Conservation (phyloP, 2,329 filamentous ascomycete genomes). For the Claviceps maximensis region DNA sequence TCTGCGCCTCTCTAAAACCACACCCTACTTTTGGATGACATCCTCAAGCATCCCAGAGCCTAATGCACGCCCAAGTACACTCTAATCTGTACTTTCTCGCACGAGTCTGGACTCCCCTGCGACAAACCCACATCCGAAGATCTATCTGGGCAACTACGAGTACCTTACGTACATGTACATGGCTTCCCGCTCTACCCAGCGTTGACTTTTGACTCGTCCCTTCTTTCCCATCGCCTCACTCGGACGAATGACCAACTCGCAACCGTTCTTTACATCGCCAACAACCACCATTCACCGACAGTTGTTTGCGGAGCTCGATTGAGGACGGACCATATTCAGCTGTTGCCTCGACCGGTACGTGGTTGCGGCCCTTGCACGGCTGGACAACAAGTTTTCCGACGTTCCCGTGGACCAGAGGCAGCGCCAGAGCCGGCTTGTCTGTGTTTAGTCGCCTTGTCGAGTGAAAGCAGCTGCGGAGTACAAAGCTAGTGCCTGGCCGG, state of each 20-base stretch:
- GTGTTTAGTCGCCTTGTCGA: neutral
- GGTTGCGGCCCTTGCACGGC: neutral
- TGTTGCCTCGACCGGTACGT: neutral
- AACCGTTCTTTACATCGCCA: neutral
- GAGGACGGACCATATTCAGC: neutral
- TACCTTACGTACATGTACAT: slow-evolving; percentile 5
- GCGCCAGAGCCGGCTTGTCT: neutral
- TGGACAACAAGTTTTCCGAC: neutral
- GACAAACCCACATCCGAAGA: slow-evolving; percentile 2
- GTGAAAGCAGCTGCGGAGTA: neutral
- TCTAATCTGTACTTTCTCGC: neutral
- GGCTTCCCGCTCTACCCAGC: slow-evolving; percentile 5
- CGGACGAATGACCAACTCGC: neutral
- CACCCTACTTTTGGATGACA: neutral
- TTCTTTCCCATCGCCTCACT: neutral
- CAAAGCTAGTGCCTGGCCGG: neutral
- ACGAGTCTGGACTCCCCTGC: slow-evolving; percentile 4
- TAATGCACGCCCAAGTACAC: neutral
- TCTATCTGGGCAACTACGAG: neutral
- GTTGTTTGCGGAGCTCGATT: neutral
- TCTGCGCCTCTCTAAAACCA: neutral
- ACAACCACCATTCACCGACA: neutral
- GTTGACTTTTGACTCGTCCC: slow-evolving; percentile 1
- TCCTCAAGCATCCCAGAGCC: neutral
- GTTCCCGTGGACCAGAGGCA: neutral